These are phyloP conservation scores for Gomphus bonarii DNA, from an alignment of 1,284 basidiomycete genomes.

Conservation along the genomic window DNA sequence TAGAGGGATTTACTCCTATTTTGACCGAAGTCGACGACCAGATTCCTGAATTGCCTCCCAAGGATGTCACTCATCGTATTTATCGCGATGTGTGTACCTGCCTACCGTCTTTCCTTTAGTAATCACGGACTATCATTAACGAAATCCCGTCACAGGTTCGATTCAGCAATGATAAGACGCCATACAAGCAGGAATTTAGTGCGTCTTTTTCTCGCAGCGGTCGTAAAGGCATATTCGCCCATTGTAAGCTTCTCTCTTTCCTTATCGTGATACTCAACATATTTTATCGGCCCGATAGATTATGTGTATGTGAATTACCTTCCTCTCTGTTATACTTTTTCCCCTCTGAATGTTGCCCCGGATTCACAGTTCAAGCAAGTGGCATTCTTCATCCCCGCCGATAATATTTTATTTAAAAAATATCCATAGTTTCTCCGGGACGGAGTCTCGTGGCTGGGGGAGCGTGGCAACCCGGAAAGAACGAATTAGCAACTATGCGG, in stretches of 20 bases:
- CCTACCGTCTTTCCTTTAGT: not conserved
- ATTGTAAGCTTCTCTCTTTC: slow-evolving; percentile 41
- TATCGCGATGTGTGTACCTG: slow-evolving; percentile 60
- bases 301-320: slow-evolving; percentile 23
- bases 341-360: not conserved
- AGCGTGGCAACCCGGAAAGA: slow-evolving; percentile 74
- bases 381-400: not conserved
- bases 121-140: not conserved
- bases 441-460: slow-evolving; percentile 71
- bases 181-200: slow-evolving; percentile 76
- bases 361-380: slow-evolving; percentile 15
- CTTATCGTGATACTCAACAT: not conserved
- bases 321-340: not conserved
- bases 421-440: slow-evolving; percentile 50
- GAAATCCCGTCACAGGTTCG: slow-evolving; percentile 46
- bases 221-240: slow-evolving; percentile 68
- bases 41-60: slow-evolving; percentile 75
- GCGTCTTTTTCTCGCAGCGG: slow-evolving; percentile 75
- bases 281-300: slow-evolving; percentile 22
- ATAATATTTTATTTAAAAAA: not conserved
- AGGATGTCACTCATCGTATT: slow-evolving; percentile 78
- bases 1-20: slow-evolving; percentile 56
- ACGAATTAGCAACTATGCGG: slow-evolving; percentile 69
- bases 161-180: slow-evolving; percentile 91
- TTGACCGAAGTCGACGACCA: slow-evolving; percentile 68